Evolutionary conservation across 2,329 filamentous ascomycete genomes (phyloP).

Genomic region (Hypoxylon sp.): DNA sequence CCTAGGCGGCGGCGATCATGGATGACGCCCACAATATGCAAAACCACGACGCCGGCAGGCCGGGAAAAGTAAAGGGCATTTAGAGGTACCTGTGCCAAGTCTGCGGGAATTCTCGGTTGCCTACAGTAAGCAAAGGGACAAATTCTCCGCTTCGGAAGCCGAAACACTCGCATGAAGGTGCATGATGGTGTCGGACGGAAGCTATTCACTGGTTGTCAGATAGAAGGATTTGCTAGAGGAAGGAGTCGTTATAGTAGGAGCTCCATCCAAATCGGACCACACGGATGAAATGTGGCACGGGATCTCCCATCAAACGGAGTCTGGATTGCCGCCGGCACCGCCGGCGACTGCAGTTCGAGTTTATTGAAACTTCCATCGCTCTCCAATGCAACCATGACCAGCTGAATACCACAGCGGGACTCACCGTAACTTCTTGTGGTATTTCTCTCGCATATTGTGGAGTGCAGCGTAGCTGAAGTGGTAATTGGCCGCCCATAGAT

Average conservation of each 20-base stretch:
- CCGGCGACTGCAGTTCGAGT: neutral
- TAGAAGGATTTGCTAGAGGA: constrained; percentile 20
- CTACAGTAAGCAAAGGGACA: constrained; percentile 20
- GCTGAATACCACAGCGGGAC: neutral
- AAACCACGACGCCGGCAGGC: neutral
- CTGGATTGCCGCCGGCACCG: constrained; percentile 3
- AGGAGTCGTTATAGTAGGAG: constrained; percentile 7
- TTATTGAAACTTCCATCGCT: neutral
- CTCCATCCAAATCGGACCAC: constrained; percentile 11
- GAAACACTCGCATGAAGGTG: constrained; percentile 21
- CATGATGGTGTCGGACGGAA: constrained; percentile 21
- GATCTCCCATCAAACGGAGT: constrained; percentile 5
- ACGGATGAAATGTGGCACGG: constrained; percentile 1
- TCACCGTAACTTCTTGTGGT: constrained; percentile 1
- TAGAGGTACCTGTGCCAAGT: constrained; percentile 14
- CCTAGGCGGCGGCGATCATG: neutral
- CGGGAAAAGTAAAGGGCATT: neutral
- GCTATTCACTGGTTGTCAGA: constrained; percentile 25
- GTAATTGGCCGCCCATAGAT: constrained; percentile 4
- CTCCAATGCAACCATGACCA: constrained; percentile 10
- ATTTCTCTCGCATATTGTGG: constrained; percentile 14
- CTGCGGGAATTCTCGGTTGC: constrained; percentile 13
- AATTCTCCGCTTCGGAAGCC: constrained; percentile 13
- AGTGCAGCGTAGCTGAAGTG: constrained; percentile 7
- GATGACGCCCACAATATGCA: constrained; percentile 23